Evolutionary conservation across 805 yeast genomes (phyloP).

Genomic region (Wickerhamomyces silvicola): DNA sequence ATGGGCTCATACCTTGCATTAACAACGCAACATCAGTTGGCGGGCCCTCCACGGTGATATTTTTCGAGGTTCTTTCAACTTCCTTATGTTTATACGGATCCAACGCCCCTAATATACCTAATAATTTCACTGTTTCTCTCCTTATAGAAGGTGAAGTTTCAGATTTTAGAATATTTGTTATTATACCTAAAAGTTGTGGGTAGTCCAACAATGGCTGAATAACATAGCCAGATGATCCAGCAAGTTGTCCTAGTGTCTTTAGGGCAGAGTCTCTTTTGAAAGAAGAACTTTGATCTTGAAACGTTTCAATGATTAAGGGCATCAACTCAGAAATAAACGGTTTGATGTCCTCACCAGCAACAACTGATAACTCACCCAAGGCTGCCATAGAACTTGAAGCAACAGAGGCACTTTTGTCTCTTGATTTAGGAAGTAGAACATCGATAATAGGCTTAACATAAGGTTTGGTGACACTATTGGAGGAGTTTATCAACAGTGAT

Average conservation of each 20-base stretch:
- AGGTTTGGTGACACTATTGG: constrained; percentile 80
- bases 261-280: constrained; percentile 86
- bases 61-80: constrained; percentile 65
- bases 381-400: constrained; percentile 82
- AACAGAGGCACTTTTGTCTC: constrained; percentile 69
- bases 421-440: constrained; percentile 69
- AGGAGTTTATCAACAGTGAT: constrained; percentile 66
- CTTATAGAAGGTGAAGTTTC: constrained; percentile 71
- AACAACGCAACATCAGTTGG: constrained; percentile 84
- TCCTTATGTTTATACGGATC: constrained; percentile 96
- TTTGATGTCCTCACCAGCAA: constrained; percentile 79
- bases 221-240: constrained; percentile 90
- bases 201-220: constrained; percentile 88
- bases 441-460: constrained; percentile 89
- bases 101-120: constrained; percentile 93
- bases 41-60: constrained; percentile 61
- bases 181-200: constrained; percentile 78
- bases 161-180: constrained; percentile 74
- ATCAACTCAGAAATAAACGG: constrained; percentile 69
- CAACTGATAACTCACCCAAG: constrained; percentile 81
- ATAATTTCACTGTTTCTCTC: constrained; percentile 79
- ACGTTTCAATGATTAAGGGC: constrained; percentile 82
- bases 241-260: constrained; percentile 78
- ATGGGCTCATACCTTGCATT: constrained; percentile 92
- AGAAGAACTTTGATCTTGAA: constrained; percentile 89